Base-by-base conservation (phyloP, 1,139 yeast species). In the Yamadazyma triangularis region DNA sequence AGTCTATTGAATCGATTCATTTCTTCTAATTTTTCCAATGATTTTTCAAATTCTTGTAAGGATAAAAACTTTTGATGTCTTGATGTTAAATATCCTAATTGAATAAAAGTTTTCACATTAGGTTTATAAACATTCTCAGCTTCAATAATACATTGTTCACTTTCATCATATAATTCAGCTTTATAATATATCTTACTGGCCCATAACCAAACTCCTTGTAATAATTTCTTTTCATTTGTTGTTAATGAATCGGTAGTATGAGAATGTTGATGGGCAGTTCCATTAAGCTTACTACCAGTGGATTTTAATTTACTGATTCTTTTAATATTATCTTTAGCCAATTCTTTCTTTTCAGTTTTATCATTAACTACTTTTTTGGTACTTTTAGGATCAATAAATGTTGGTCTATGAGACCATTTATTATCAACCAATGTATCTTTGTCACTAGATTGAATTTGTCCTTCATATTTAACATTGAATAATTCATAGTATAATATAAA, bases 201-300 rank as follows among this genome's bases (percentile, higher is more conserved):
- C 76, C 87, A 77, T 31, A 87, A 54, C 96, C 96, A 88, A 9
- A 85, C 50, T 21, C 67, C 68, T 45, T 80, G 86, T 31, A 80
- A 52, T 8, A 78, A 53, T 36, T 54, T 58, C 32, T 62, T 36
- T 11, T 39, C 34, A 12, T 40, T 37, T 10, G 43, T 47, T 24
- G 29, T 27, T 6, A 43, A 27, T 13, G 31, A 16, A 5, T 19
- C n/a, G 5, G 10, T 15, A 7, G 5, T 16, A 13, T 18, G 4
- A 3, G 29, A 25, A 9, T 24, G 20, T 24, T 34, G 34, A 9
- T 24, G 28, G 6, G 33, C 11, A 9, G 36, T 33, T 27, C 37
- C 40, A 8, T 29, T 21, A 21, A 7, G 8, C 3, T 15, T 10
- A 4, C 23, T 8, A 8, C 12, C 24, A 5, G 25, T 22, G 13